Conservation (phyloP, 2,329 filamentous ascomycete species). For the Arachnomyces sp. region DNA sequence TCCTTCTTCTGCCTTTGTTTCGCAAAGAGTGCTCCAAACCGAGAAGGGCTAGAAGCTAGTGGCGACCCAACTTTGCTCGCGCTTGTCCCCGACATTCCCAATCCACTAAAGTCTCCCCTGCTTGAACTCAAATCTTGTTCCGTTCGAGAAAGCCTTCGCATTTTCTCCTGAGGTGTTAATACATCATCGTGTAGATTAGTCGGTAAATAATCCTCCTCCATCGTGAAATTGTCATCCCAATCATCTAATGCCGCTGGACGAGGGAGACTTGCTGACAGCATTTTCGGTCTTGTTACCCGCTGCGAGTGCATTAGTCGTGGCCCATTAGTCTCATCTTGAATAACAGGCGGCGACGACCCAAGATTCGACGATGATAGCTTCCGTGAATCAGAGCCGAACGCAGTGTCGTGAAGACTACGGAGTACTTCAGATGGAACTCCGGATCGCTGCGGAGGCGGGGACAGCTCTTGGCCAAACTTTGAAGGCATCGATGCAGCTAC, state of each 20-base stretch:
- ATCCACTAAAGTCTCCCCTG: slow-evolving; percentile 41
- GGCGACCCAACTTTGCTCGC: slow-evolving; percentile 49
- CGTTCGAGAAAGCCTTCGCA: slow-evolving; percentile 52
- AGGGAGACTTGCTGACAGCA: slow-evolving; percentile 56
- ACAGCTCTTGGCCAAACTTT: slow-evolving; percentile 71
- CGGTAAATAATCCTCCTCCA: slow-evolving; percentile 85
- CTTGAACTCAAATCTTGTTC: slow-evolving; percentile 44
- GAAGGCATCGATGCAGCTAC: slow-evolving; percentile 89
- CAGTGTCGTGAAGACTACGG: slow-evolving; percentile 57
- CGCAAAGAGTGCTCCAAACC: slow-evolving; percentile 54
- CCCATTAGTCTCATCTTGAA: slow-evolving; percentile 59
- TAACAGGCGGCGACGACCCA: slow-evolving; percentile 54
- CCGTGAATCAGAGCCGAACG: slow-evolving; percentile 63
- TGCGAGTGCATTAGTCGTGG: slow-evolving; percentile 58
- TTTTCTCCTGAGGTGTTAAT: slow-evolving; percentile 54
- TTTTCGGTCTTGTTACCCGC: slow-evolving; percentile 52
- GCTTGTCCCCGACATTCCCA: slow-evolving; percentile 44
- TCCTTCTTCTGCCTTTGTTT: slow-evolving; percentile 46
- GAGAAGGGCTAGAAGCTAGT: slow-evolving; percentile 53
- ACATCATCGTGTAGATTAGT: slow-evolving; percentile 58
- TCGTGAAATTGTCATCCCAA: slow-evolving; percentile 62
- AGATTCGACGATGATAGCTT: slow-evolving; percentile 43
- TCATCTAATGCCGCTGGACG: slow-evolving; percentile 47
- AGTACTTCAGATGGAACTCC: slow-evolving; percentile 55
- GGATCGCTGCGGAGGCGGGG: slow-evolving; percentile 62